Conservation (phyloP, 1,284 basidiomycete genomes). For the Phlebopus sp. region DNA sequence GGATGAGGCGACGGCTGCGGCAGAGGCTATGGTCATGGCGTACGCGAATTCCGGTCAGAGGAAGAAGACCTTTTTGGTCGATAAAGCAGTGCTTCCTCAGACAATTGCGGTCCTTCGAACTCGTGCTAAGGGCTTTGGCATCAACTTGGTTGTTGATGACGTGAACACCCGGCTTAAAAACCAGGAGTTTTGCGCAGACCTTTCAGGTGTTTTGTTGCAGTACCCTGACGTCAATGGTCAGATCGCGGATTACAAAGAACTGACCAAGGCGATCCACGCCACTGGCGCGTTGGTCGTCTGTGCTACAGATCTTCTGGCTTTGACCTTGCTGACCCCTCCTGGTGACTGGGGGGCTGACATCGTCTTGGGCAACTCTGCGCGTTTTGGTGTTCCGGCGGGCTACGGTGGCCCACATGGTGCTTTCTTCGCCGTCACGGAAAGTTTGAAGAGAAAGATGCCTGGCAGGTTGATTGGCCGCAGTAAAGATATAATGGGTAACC, state of each 20-base stretch:
- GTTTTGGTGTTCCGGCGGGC: conserved; percentile 91
- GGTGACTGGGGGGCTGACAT: conserved; percentile 99
- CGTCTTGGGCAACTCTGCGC: conserved; percentile 90
- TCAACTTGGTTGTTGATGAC: conserved; percentile 73
- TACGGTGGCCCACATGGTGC: conserved; percentile 93
- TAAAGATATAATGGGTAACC: conserved; percentile 80
- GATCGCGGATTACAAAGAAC: conserved; percentile 72
- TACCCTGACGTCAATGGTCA: conserved; percentile 91
- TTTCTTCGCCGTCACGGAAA: conserved; percentile 94
- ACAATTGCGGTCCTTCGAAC: conserved; percentile 85
- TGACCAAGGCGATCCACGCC: conserved; percentile 74
- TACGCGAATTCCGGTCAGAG: conserved; percentile 65
- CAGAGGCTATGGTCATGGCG: conserved; percentile 90
- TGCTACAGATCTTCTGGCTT: conserved; percentile 89
- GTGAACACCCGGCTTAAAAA: conserved; percentile 51
- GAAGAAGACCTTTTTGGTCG: conserved; percentile 84
- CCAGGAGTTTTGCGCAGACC: conserved; percentile 53
- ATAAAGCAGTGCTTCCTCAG: conserved; percentile 80
- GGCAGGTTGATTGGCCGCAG: conserved; percentile 91
- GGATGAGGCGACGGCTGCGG: conserved; percentile 91
- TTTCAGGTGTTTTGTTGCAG: conserved; percentile 89
- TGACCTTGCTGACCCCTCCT: conserved; percentile 92
- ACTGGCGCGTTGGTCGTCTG: conserved; percentile 79
- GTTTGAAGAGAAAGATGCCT: conserved; percentile 95
- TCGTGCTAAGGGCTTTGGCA: conserved; percentile 87